These are phyloP conservation scores for Austroboletus festivus DNA, from an alignment of 768 basidiomycete species.

Conservation along the genomic window DNA sequence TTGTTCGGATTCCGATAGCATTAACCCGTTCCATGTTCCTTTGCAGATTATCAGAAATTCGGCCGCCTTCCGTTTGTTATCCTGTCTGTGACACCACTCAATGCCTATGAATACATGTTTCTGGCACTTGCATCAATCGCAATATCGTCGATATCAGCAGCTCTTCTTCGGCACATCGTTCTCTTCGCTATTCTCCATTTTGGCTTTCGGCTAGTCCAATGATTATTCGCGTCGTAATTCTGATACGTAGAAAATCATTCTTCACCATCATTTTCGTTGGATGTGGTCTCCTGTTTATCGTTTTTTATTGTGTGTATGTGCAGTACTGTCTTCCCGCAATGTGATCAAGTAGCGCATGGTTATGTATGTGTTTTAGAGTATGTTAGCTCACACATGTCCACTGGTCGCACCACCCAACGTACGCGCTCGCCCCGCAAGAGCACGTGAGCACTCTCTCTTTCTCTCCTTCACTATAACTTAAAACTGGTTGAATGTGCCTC, in stretches of 20 bases:
- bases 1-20: too few relatives aligned
- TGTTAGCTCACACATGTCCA: not conserved
- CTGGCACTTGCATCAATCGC: constrained; percentile 5
- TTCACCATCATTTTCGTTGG: constrained; percentile 13
- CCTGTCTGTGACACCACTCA: constrained; percentile 1
- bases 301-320: constrained; percentile 16
- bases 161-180: constrained; percentile 5
- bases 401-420: too few relatives aligned
- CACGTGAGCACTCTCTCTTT: too few relatives aligned
- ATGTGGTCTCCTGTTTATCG: constrained; percentile 10
- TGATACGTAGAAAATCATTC: constrained; percentile 13
- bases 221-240: not conserved
- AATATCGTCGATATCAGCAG: constrained; percentile 4
- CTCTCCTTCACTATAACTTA: too few relatives aligned
- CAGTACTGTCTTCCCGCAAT: constrained; percentile 10
- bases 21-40: not conserved
- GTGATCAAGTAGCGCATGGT: constrained; percentile 7
- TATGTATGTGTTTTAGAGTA: constrained; percentile 21
- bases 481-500: too few relatives aligned
- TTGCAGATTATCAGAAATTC: constrained; percentile 2
- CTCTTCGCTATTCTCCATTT: constrained; percentile 2
- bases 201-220: not conserved
- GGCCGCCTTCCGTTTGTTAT: not conserved
- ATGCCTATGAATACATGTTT: not conserved
- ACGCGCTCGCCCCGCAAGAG: too few relatives aligned